Conservation (phyloP, 2,329 filamentous ascomycete species). For the Teratosphaeria pseudoeucalypti region DNA sequence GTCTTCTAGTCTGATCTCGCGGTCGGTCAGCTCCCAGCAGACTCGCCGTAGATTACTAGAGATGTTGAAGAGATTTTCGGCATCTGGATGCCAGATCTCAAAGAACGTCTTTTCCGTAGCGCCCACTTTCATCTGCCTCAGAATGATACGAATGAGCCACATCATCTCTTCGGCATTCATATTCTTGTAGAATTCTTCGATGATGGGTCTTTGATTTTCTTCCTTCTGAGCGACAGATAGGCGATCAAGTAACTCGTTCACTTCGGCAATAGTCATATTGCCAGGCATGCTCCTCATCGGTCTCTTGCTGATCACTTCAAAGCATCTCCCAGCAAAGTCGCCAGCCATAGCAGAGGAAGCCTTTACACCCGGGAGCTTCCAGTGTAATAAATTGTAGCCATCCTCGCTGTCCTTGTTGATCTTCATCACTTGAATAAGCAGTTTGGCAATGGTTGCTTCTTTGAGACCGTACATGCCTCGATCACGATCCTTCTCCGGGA, state of each 20-base stretch:
- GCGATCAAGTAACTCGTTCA: slow-evolving; percentile 75
- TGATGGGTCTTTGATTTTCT: slow-evolving; percentile 70
- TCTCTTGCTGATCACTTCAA: slow-evolving; percentile 74
- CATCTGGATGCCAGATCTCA: slow-evolving; percentile 49
- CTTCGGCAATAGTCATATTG: slow-evolving; percentile 75
- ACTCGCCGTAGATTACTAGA: slow-evolving; percentile 83
- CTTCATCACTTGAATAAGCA: slow-evolving; percentile 85
- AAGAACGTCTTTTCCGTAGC: slow-evolving; percentile 86
- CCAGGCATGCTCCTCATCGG: slow-evolving; percentile 65
- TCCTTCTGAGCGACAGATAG: slow-evolving; percentile 68
- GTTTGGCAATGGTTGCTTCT: slow-evolving; percentile 78
- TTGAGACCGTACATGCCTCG: slow-evolving; percentile 89
- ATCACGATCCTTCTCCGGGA: slow-evolving; percentile 87
- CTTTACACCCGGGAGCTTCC: slow-evolving; percentile 75
- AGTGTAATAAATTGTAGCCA: slow-evolving; percentile 73
- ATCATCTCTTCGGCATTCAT: slow-evolving; percentile 92
- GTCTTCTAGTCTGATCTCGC: slow-evolving; percentile 58
- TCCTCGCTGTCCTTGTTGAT: slow-evolving; percentile 88
- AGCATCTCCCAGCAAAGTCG: slow-evolving; percentile 85
- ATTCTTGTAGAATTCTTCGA: slow-evolving; percentile 71
- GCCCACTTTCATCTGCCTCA: slow-evolving; percentile 65
- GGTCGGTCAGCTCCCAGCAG: slow-evolving; percentile 85
- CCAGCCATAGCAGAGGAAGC: slow-evolving; percentile 59
- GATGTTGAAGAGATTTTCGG: slow-evolving; percentile 61
- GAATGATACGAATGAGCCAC: slow-evolving; percentile 89